These are phyloP conservation scores for Hebeloma cylindrosporum DNA, from an alignment of 768 basidiomycete species.

Conservation along the genomic window DNA sequence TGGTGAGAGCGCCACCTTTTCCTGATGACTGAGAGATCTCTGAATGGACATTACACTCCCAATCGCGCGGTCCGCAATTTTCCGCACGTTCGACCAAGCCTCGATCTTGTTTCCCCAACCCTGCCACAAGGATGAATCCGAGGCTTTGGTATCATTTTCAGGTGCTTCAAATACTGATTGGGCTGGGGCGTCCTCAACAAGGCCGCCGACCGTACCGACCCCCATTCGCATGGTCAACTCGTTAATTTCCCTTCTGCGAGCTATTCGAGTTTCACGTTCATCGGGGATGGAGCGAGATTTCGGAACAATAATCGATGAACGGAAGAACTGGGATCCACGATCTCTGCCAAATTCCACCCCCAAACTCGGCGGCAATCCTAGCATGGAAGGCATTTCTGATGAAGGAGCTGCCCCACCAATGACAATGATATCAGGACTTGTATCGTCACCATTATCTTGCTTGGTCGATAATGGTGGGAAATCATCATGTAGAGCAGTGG, in stretches of 20 bases:
- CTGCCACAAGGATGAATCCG: constrained; percentile 43
- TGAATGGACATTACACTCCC: constrained; percentile 56
- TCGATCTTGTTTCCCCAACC: constrained; percentile 74
- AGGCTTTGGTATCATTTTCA: constrained; percentile 5
- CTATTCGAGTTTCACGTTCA: constrained; percentile 59
- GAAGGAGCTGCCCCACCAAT: constrained; percentile 41
- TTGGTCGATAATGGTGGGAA: constrained; percentile 51
- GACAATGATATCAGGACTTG: constrained; percentile 49
- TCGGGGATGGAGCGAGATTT: constrained; percentile 47
- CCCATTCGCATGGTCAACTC: constrained; percentile 84
- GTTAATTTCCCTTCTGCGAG: constrained; percentile 72
- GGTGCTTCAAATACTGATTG: constrained; percentile 16
- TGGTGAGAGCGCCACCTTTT: constrained; percentile 49
- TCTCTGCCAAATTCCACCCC: constrained; percentile 23
- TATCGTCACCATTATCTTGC: constrained; percentile 37
- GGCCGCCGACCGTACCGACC: constrained; percentile 71
- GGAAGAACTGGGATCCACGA: constrained; percentile 49
- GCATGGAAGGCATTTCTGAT: constrained; percentile 35
- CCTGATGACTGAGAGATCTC: constrained; percentile 18
- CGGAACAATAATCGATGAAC: constrained; percentile 71
- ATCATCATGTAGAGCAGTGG: constrained; percentile 58
- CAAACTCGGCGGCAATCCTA: constrained; percentile 22
- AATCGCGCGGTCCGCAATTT: constrained; percentile 75
- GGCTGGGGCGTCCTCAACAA: constrained; percentile 44
- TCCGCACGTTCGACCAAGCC: constrained; percentile 66